Evolutionary conservation across 768 basidiomycete genomes (phyloP).

Genomic region (Russula virescens): DNA sequence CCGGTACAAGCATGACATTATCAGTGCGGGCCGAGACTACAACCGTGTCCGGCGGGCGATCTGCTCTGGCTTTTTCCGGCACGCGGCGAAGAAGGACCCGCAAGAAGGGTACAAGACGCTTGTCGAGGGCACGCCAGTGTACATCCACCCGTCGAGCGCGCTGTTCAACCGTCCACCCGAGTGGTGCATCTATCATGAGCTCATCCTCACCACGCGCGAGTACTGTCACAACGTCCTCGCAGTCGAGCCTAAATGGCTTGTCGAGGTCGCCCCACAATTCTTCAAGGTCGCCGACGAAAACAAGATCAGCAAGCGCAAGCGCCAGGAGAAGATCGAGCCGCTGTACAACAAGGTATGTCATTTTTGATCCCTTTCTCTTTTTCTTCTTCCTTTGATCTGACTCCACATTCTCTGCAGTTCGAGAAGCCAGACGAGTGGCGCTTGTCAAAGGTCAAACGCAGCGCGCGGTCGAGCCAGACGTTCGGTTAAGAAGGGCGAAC

Average conservation of each 20-base stretch:
- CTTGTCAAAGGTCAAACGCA: slow-evolving; percentile 85
- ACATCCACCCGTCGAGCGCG: slow-evolving; percentile 95
- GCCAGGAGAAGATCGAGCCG: slow-evolving; percentile 95
- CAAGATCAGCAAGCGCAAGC: slow-evolving; percentile 96
- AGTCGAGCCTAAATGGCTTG: slow-evolving; percentile 97
- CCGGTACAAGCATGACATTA: slow-evolving; percentile 94
- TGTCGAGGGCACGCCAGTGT: slow-evolving; percentile 97
- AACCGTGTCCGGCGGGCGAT: slow-evolving; percentile 93
- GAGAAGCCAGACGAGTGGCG: slow-evolving; percentile 95
- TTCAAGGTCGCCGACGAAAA: slow-evolving; percentile 98
- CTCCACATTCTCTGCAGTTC: slow-evolving; percentile 39
- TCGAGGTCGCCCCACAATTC: slow-evolving; percentile 96
- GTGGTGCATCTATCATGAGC: slow-evolving; percentile 93
- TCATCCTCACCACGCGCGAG: slow-evolving; percentile 94
- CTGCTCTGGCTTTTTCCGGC: slow-evolving; percentile 95
- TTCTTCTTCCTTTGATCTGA: neutral
- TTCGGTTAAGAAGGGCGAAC: slow-evolving; percentile 52
- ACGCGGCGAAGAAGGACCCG: slow-evolving; percentile 97
- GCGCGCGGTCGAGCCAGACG: slow-evolving; percentile 91
- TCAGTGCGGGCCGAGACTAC: slow-evolving; percentile 88
- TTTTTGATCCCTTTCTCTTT: neutral
- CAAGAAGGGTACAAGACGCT: slow-evolving; percentile 98
- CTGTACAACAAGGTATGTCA: slow-evolving; percentile 71
- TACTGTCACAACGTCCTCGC: slow-evolving; percentile 92
- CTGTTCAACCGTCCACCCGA: slow-evolving; percentile 96